phyloP scores from a whole-genome alignment of 2,329 filamentous ascomycete genomes.

The Cordyceps cateniannulata region DNA sequence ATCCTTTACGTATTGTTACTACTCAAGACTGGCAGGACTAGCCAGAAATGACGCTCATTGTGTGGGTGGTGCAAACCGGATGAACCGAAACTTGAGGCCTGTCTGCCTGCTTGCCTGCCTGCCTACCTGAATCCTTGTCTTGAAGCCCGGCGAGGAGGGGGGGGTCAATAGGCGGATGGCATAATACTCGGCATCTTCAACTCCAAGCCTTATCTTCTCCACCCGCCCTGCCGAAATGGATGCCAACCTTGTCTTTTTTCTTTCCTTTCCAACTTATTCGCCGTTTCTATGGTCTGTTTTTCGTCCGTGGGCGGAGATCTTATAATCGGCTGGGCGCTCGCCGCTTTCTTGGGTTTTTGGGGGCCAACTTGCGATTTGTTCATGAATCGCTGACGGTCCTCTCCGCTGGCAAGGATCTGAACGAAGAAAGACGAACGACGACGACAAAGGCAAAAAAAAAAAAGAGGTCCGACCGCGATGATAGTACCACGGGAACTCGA shows the following conservation, averaged over 20 bases:
- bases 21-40: neutral
- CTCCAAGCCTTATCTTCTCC: neutral
- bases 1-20: neutral
- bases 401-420: neutral
- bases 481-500: conserved; percentile 17
- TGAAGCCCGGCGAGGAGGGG: neutral
- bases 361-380: neutral
- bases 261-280: neutral
- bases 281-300: neutral
- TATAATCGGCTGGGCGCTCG: neutral
- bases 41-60: neutral
- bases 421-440: neutral
- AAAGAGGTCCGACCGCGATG: neutral
- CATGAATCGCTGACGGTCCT: too few relatives aligned
- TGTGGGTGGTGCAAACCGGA: neutral
- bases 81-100: neutral
- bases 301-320: neutral
- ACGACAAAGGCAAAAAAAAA: neutral
- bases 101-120: neutral
- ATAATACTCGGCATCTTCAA: neutral
- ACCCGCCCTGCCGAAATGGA: neutral
- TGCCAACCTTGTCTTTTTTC: neutral
- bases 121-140: neutral
- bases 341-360: neutral
- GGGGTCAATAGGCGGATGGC: neutral